These are phyloP conservation scores for Boletus reticulatus DNA, from an alignment of 768 basidiomycete genomes.

Conservation along the genomic window DNA sequence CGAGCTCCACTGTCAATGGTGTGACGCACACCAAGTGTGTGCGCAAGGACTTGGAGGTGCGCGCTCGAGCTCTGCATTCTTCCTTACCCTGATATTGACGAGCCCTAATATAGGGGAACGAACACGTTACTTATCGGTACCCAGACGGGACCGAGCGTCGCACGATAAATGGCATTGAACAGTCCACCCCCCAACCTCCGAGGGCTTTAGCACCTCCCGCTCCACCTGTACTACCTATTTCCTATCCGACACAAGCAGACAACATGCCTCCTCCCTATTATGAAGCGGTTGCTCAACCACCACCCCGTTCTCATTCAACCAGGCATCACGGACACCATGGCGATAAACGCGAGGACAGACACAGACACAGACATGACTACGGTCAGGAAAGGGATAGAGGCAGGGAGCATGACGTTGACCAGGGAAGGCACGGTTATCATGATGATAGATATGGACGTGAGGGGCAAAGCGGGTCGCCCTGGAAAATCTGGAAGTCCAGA, in stretches of 20 bases:
- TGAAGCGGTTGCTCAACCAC: slow-evolving; percentile 10
- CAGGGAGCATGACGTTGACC: slow-evolving; percentile 1
- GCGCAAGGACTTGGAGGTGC: slow-evolving; percentile 57
- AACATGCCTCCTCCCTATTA: slow-evolving; percentile 20
- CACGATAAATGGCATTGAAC: slow-evolving; percentile 67
- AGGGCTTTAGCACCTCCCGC: slow-evolving; percentile 12
- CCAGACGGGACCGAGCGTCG: slow-evolving; percentile 65
- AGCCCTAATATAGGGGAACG: slow-evolving; percentile 56
- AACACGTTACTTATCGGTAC: slow-evolving; percentile 63
- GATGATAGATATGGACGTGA: slow-evolving; percentile 4
- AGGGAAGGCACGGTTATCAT: not conserved
- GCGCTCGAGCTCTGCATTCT: slow-evolving; percentile 20
- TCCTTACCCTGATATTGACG: not conserved
- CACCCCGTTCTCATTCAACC: slow-evolving; percentile 17
- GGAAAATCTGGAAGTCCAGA: slow-evolving; percentile 12
- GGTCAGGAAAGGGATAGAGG: slow-evolving; percentile 6
- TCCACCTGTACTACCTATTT: not conserved
- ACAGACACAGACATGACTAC: slow-evolving; percentile 13
- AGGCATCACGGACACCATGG: slow-evolving; percentile 16
- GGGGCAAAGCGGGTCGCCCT: slow-evolving; percentile 4
- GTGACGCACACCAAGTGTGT: slow-evolving; percentile 57
- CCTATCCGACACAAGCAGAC: not conserved
- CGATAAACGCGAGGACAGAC: slow-evolving; percentile 12
- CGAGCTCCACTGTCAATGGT: slow-evolving; percentile 62
- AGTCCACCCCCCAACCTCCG: slow-evolving; percentile 17